Conservation (phyloP, 148 eudicot genomes). For the Arctostaphylos glauca region DNA sequence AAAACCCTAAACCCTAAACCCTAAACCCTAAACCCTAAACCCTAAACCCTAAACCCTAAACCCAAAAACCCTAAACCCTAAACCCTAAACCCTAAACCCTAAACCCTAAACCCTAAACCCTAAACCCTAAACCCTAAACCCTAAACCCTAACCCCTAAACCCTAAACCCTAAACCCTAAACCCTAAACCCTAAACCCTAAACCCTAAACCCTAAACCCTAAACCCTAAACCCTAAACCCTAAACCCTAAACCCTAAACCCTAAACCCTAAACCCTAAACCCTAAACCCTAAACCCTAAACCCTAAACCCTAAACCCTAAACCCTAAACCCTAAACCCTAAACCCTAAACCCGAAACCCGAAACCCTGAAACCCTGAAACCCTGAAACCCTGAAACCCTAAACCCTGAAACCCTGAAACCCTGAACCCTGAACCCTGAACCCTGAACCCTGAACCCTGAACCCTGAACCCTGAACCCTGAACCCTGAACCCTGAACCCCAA, state of each 20-base stretch:
- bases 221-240: no score
- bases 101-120: background rate
- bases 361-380: conserved; percentile 10
- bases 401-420: background rate
- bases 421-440: background rate
- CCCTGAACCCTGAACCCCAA: background rate
- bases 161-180: background rate
- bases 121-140: background rate
- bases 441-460: background rate
- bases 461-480: conserved; percentile 2
- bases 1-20: no score
- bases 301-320: background rate
- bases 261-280: no score
- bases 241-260: no score
- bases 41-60: background rate
- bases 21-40: conserved; percentile 4
- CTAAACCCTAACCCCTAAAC: background rate
- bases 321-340: background rate
- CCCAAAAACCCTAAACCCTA: background rate
- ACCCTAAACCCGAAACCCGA: background rate
- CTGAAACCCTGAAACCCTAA: conserved; percentile 5
- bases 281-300: no score
- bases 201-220: no score
- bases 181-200: background rate
- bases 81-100: background rate